Evolutionary conservation across 176 grass and related monocot species (phyloP).

Genomic region (Carex pumila): DNA sequence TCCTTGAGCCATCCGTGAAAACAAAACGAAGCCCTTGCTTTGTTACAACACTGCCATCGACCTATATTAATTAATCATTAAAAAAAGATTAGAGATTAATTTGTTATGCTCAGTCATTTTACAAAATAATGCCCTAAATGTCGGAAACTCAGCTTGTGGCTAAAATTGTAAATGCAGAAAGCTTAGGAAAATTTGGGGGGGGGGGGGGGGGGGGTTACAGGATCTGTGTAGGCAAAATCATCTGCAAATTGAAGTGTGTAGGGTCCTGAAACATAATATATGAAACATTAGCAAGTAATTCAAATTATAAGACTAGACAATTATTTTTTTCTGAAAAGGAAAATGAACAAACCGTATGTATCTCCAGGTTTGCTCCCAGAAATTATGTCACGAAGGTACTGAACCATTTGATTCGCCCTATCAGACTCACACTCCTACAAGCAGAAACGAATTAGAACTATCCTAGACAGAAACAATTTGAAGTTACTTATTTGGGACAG

Average conservation of each 20-base stretch:
- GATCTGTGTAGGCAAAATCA: constrained; percentile 87
- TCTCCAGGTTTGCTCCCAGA: constrained; percentile 46
- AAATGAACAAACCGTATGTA: constrained; percentile 42
- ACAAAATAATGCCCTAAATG: background rate
- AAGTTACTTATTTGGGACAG: background rate
- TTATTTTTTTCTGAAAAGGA: background rate
- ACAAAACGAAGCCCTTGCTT: constrained; percentile 92
- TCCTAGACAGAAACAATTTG: background rate
- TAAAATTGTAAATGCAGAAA: background rate
- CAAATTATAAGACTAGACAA: background rate
- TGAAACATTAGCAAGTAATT: constrained; percentile 9
- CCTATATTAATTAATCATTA: constrained; percentile 25
- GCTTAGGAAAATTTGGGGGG: background rate
- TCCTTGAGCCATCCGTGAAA: constrained; percentile 74
- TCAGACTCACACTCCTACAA: constrained; percentile 65
- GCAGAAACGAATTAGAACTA: background rate
- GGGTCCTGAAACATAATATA: constrained; percentile 30
- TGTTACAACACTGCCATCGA: constrained; percentile 64
- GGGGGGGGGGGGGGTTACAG: constrained; percentile 18
- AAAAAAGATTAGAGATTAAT: background rate
- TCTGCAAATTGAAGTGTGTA: constrained; percentile 76
- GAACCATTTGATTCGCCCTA: constrained; percentile 71
- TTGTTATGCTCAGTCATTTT: background rate
- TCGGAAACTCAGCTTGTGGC: background rate
- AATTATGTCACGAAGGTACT: constrained; percentile 64